A percentile compares a stretch with the other conserved stretches of the same genome.
These are phyloP conservation scores for Alternaria sp. DNA, from an alignment of 2,329 filamentous ascomycete genomes.

Conservation along the genomic window DNA sequence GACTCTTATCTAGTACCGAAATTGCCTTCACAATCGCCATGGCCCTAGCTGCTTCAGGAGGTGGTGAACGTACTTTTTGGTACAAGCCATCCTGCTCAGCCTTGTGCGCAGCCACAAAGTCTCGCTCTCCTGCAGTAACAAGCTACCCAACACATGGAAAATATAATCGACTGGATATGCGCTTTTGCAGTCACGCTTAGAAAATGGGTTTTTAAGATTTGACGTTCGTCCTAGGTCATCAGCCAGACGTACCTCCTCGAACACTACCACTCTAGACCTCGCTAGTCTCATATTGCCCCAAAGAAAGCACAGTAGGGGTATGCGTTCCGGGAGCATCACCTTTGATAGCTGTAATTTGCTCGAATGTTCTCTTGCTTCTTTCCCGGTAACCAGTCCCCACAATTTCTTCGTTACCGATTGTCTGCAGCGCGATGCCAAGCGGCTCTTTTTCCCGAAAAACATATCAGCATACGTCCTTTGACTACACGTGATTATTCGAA, in stretches of 20 bases:
- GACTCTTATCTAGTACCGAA: slow-evolving; percentile 15
- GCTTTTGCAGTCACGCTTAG: not conserved
- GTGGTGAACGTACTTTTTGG: slow-evolving; percentile 18
- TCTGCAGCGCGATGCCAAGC: not conserved
- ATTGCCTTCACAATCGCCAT: slow-evolving; percentile 4
- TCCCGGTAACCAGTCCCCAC: not conserved
- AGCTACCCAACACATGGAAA: not conserved
- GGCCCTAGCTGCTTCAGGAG: slow-evolving; percentile 14
- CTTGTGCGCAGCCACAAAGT: slow-evolving; percentile 13
- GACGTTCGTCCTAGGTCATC: not conserved
- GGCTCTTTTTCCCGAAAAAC: not conserved
- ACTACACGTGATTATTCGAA: not conserved
- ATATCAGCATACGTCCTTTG: not conserved
- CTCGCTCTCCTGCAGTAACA: not conserved
- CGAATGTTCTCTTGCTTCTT: not conserved
- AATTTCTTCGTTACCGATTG: not conserved
- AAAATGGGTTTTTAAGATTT: not conserved
- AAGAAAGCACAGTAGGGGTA: not conserved
- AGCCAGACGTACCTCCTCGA: not conserved
- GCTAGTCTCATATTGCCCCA: not conserved
- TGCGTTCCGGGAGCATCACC: not conserved
- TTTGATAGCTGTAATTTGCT: not conserved
- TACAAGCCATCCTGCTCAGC: slow-evolving; percentile 19
- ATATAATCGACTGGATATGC: not conserved
- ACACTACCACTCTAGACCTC: slow-evolving; percentile 1